Evolutionary conservation across 1,139 yeast species (phyloP), one percentile per base, ranked within the genome.

Genomic region (Diutina pseudorugosa): DNA sequence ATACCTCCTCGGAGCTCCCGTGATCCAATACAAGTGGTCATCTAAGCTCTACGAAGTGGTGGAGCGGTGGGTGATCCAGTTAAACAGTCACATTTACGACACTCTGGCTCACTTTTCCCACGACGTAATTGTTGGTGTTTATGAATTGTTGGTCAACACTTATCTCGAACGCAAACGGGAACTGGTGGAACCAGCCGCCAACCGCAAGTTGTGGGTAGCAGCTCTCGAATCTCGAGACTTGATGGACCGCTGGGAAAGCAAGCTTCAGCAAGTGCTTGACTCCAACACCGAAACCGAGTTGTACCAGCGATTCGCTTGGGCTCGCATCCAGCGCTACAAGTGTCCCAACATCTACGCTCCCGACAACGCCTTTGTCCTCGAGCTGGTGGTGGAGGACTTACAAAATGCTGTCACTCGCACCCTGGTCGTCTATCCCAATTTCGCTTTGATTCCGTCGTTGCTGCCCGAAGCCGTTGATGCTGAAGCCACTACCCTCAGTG

Each of bases 61-160:
- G 1, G 63, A 58, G 41, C 68, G 65, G 6, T 73, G 77, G 77
- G 59, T 68, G 0, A 25, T 66, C 21, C 75, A 71, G 54, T 57
- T 64, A 44, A 77, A 73, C 51, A 50, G 54, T 4, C 55, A 53
- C 20, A 51, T 66, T 9, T 54, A 59, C 33, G 57, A 55, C 3
- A 41, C 44, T 3, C 52, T 59, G 44, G 50, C 59, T 23, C 55
- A 59, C 1, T 56, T 67, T 9, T 56, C 66, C 1, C n/a, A 16
- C 14, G 40, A 16, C 6, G 40, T 18, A 5, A 19, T 27, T 18
- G 62, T 69, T 1, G 62, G 73, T 0, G 61, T 84, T 0, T 75
- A 72, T 57, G 96, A 87, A 59, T 58, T 83, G 0, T 62, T 85
- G 30, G 72, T 82, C 0, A 87, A 87, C 60, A 56, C 60, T 2